A percentile compares a stretch with the other conserved stretches of the same genome.
These are phyloP conservation scores for Acacia melanoxylon DNA, from an alignment of 306 rosid species.

Conservation along the genomic window DNA sequence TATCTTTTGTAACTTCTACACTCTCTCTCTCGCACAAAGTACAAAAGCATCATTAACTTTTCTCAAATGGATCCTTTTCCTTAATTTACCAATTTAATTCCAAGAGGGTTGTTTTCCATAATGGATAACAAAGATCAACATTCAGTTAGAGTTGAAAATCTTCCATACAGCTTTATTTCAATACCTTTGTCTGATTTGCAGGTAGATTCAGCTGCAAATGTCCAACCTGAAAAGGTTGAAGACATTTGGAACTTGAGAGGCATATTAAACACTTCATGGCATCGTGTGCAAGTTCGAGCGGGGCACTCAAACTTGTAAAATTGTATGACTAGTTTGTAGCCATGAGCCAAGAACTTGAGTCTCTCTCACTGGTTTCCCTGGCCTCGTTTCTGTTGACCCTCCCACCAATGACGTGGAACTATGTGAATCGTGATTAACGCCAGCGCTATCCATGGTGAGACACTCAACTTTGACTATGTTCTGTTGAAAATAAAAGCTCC, in stretches of 20 bases:
- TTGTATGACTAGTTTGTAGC: background rate
- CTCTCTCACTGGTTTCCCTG: background rate
- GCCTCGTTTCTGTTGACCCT: background rate
- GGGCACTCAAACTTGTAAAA: slow-evolving; percentile 69
- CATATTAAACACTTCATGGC: slow-evolving; percentile 91
- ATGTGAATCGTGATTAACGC: background rate
- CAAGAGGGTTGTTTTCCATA: slow-evolving; percentile 5
- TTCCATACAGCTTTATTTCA: background rate
- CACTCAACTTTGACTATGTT: background rate
- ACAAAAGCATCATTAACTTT: background rate
- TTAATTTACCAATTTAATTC: background rate
- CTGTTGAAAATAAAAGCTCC: background rate
- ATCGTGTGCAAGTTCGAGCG: slow-evolving; percentile 69
- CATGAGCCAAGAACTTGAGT: background rate
- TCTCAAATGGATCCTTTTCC: background rate
- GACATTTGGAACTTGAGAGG: slow-evolving; percentile 94
- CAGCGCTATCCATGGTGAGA: background rate
- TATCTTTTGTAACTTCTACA: background rate
- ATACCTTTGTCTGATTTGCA: slow-evolving; percentile 36
- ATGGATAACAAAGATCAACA: background rate
- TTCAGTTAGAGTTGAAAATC: background rate
- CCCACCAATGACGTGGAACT: background rate
- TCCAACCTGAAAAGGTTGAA: slow-evolving; percentile 83
- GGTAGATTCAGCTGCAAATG: slow-evolving; percentile 91
- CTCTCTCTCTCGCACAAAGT: background rate